Evolutionary conservation across 768 basidiomycete species (phyloP).

Genomic region (Termitomyces sp.): DNA sequence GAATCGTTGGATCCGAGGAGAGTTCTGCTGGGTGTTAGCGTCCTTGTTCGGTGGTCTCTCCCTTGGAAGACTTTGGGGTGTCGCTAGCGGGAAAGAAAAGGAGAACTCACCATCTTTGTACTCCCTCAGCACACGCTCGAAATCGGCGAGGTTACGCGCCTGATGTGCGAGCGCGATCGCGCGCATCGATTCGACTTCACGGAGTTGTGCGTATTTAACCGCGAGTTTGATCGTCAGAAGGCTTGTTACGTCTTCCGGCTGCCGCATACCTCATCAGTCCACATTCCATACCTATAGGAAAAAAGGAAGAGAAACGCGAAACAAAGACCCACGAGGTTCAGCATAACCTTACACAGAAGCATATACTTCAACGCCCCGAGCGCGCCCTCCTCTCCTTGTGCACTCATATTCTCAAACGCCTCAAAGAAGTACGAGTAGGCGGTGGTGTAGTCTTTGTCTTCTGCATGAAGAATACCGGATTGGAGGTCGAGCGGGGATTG

Average conservation of each 20-base stretch:
- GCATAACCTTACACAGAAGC: slow-evolving; percentile 97
- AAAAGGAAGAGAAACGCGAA: neutral
- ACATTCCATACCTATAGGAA: neutral
- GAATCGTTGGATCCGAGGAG: slow-evolving; percentile 92
- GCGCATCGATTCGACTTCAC: slow-evolving; percentile 94
- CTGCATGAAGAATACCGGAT: slow-evolving; percentile 81
- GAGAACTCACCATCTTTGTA: slow-evolving; percentile 63
- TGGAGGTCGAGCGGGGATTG: slow-evolving; percentile 49
- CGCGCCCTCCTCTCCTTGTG: slow-evolving; percentile 73
- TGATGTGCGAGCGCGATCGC: slow-evolving; percentile 93
- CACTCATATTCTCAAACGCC: slow-evolving; percentile 83
- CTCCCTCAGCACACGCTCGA: slow-evolving; percentile 81
- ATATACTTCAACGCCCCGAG: slow-evolving; percentile 93
- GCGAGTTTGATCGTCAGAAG: slow-evolving; percentile 86
- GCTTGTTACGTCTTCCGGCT: slow-evolving; percentile 93
- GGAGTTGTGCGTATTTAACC: slow-evolving; percentile 76
- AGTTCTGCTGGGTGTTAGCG: slow-evolving; percentile 53
- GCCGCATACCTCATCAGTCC: neutral
- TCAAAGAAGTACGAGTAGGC: slow-evolving; percentile 98
- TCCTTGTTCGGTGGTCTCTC: too few relatives aligned
- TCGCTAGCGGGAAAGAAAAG: neutral
- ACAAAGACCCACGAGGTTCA: slow-evolving; percentile 67
- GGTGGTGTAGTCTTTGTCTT: slow-evolving; percentile 97
- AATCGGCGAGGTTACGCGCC: slow-evolving; percentile 82
- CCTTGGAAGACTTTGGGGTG: too few relatives aligned